phyloP scores from a whole-genome alignment of 352 stramenopile genomes.

The Phytophthora fragariae region DNA sequence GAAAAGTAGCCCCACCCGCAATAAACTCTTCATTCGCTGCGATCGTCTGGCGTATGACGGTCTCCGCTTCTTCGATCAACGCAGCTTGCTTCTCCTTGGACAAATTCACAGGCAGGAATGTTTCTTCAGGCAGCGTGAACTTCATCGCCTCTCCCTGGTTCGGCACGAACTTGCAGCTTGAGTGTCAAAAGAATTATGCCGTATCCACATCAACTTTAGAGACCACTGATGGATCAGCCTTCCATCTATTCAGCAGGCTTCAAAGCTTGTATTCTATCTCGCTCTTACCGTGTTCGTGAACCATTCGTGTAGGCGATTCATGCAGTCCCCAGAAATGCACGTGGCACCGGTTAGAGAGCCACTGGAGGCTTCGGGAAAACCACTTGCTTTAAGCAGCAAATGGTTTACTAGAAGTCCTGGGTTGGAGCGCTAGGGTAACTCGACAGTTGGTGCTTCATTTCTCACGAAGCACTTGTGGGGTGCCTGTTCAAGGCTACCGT shows the following conservation, averaged over 20 bases:
- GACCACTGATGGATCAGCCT: not conserved
- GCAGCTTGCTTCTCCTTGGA: slow-evolving; percentile 37
- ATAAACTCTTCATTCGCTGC: slow-evolving; percentile 45
- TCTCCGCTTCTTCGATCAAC: slow-evolving; percentile 45
- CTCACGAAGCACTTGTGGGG: not conserved
- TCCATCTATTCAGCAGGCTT: not conserved
- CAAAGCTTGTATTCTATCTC: slow-evolving; percentile 1
- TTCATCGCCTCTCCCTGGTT: slow-evolving; percentile 31
- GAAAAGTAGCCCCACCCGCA: slow-evolving; percentile 28
- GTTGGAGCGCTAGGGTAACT: not conserved
- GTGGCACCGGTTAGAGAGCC: not conserved
- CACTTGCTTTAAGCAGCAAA: not conserved
- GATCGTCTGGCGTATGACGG: slow-evolving; percentile 53
- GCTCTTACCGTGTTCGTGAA: not conserved
- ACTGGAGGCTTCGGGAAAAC: not conserved
- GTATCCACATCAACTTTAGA: not conserved
- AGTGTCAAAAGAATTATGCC: not conserved
- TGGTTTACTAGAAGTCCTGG: slow-evolving; percentile 2
- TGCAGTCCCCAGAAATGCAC: not conserved
- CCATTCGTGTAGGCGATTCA: not conserved
- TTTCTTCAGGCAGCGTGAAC: slow-evolving; percentile 50
- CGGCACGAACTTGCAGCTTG: not conserved
- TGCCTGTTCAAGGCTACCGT: not conserved
- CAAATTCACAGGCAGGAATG: slow-evolving; percentile 40
- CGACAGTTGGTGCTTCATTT: not conserved